Base-by-base conservation (phyloP, 2,329 filamentous ascomycete species). In the Fusarium sp. region DNA sequence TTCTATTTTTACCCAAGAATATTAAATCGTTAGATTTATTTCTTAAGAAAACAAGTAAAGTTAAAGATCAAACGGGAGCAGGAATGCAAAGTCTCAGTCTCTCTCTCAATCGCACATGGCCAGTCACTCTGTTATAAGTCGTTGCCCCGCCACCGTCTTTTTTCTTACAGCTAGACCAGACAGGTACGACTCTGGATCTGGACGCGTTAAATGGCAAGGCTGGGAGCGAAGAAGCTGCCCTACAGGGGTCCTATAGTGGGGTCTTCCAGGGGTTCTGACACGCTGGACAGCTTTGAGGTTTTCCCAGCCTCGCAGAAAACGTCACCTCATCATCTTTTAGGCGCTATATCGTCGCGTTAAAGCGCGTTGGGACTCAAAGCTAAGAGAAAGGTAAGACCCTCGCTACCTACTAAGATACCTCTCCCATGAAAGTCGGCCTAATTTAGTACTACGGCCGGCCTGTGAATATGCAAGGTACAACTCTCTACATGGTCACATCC, bases 81-180 rank as follows among this genome's bases (percentile, higher is more conserved):
- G 58, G 70, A 73, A 72, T 64, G 67, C 43, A 18, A n/a, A 60
- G 47, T 40, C 30, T 70, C 40, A 53, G 43, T 58, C 34, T 47
- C 9, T 29, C 34, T 52, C 34, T 42, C 24, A 42, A 42, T 22
- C 30, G 25, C 43, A 47, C 55, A 59, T 60, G 62, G 58, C 52
- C 53, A 9, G 29, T 66, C 52, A 45, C 63, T 55, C 59, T 67
- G 66, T 77, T 82, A 82, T 82, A 83, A 82, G 66, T 75, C 76
- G 83, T 84, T 85, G 83, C 82, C 83, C 83, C 80, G 83, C 83
- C 83, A 85, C 82, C 80, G 66, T 62, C 76, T 80, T 79, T 77
- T 72, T 32, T 75, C 32, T 42, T 42, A 27, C 15, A 42, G 32
- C 50, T 52, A 27, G 32, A 42, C 49, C 25, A 15, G n/a, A 24